phyloP scores from a whole-genome alignment of 768 basidiomycete genomes.

The Phlegmacium glaucopus region DNA sequence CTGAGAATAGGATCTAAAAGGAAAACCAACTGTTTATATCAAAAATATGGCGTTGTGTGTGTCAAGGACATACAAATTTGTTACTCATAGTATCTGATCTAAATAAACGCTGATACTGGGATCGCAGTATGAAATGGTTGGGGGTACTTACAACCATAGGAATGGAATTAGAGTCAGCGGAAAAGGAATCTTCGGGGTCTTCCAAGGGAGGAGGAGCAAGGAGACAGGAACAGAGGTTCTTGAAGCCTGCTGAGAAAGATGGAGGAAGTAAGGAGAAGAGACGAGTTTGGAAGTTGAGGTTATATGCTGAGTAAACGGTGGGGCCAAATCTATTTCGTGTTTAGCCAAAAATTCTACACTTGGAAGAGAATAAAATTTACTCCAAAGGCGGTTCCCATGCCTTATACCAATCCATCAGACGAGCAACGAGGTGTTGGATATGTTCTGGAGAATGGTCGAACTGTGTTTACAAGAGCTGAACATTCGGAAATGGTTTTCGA shows the following conservation, averaged over 20 bases:
- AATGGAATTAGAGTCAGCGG: too few species aligned
- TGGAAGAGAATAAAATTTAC: constrained; percentile 34
- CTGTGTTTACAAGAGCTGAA: constrained; percentile 20
- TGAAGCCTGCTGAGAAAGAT: constrained; percentile 65
- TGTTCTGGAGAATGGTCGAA: constrained; percentile 41
- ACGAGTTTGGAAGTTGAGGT: constrained; percentile 68
- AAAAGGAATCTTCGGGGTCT: too few species aligned
- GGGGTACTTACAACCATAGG: too few species aligned
- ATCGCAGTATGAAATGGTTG: constrained; percentile 4
- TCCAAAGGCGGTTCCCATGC: constrained; percentile 70
- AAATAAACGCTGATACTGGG: constrained; percentile 3
- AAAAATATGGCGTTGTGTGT: too few species aligned
- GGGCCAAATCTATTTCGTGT: constrained; percentile 48
- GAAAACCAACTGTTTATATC: too few species aligned
- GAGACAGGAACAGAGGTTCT: constrained; percentile 58
- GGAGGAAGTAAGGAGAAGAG: constrained; percentile 71
- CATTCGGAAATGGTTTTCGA: background rate
- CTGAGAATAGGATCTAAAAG: constrained; percentile 39
- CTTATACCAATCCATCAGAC: constrained; percentile 68
- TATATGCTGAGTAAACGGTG: constrained; percentile 59
- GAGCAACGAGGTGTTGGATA: constrained; percentile 52
- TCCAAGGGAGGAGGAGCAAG: constrained; percentile 31
- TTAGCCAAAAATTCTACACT: constrained; percentile 3
- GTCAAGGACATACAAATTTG: constrained; percentile 34
- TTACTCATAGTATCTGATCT: constrained; percentile 46